These are phyloP conservation scores for Plasmodium inui DNA, from an alignment of 169 alveolate genomes.

Conservation along the genomic window DNA sequence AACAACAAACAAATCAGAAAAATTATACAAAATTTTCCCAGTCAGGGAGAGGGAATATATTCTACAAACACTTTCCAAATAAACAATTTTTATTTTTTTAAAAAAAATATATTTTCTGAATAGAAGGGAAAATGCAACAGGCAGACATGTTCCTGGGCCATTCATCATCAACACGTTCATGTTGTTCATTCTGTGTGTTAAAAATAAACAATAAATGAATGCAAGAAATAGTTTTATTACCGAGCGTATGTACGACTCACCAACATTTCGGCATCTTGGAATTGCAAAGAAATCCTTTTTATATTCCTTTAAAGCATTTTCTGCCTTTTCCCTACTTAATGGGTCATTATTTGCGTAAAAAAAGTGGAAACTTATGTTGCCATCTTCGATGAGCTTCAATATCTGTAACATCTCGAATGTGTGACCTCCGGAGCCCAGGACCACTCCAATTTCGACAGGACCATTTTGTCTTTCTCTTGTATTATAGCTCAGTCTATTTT, in stretches of 20 bases:
- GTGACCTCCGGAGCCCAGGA: conserved; percentile 71
- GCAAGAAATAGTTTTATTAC: conserved; percentile 23
- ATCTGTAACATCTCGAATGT: conserved; percentile 63
- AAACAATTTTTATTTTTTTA: conserved; percentile 55
- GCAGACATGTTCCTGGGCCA: conserved; percentile 74
- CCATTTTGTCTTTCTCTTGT: conserved; percentile 26
- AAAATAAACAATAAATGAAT: conserved; percentile 60
- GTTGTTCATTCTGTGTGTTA: conserved; percentile 60
- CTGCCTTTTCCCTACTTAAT: conserved; percentile 60
- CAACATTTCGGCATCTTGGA: conserved; percentile 73
- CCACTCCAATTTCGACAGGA: conserved; percentile 54
- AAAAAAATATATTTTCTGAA: conserved; percentile 63
- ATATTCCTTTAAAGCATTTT: conserved; percentile 32
- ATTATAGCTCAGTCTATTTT: background rate
- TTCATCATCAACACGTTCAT: conserved; percentile 41
- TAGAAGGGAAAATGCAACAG: conserved; percentile 52
- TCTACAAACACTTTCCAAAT: conserved; percentile 63
- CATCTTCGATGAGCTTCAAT: conserved; percentile 42
- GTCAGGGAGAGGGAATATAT: conserved; percentile 55
- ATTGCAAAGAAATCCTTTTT: conserved; percentile 35
- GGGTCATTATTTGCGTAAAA: conserved; percentile 54
- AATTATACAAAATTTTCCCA: conserved; percentile 45
- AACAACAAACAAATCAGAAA: conserved; percentile 67
- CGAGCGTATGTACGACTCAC: conserved; percentile 36
- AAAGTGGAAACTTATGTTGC: conserved; percentile 40